Base-by-base conservation (phyloP, 2,329 filamentous ascomycete genomes). In the Leptographium procerum region DNA sequence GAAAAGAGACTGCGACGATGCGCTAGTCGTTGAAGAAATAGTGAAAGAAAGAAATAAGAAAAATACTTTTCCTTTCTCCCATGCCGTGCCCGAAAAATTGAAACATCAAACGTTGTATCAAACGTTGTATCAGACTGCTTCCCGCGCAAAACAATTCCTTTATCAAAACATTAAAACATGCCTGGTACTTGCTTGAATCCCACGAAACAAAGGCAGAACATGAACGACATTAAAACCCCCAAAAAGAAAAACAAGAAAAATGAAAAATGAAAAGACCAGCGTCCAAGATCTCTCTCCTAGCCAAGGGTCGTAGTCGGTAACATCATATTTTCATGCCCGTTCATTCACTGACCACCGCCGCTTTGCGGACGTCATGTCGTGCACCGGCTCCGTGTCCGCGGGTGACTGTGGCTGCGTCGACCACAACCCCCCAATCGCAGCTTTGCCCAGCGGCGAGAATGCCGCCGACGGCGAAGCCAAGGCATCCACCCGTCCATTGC, bases 311-410 rank as follows among this genome's bases (percentile, higher is more conserved):
- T 5, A 16, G 19, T 4, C 19, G 9, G n/a, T 16, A 45, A 48
- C 16, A 45, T 47, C 52, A 48, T 33, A 11, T 31, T 9, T n/a
- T 40, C 47, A 52, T 8, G 56, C 52, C 10, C 55, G 56, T 36
- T 83, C 79, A 52, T 74, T 81, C 5, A 82, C 74, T 26, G 79
- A 81, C 80, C 80, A 83, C 28, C 80, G 72, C 56, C 80, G 69
- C 68, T 82, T 83, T 1, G 73, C 70, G 24, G 72, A 70, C 36
- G 71, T 74, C 58, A 73, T 59, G 59, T 82, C 79, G 8, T 76
- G 70, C 33, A 73, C 68, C 33, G 69, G 70, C 57, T 81, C 78
- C 0, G 73, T 4, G 4, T 34, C 40, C 19, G 31, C 16, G 7
- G 36, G 10, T 1, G 29, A 22, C 19, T 13, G 40, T 29, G 36